phyloP scores from a whole-genome alignment of 164 flowering plant genomes.

The Liriodendron chinense region DNA sequence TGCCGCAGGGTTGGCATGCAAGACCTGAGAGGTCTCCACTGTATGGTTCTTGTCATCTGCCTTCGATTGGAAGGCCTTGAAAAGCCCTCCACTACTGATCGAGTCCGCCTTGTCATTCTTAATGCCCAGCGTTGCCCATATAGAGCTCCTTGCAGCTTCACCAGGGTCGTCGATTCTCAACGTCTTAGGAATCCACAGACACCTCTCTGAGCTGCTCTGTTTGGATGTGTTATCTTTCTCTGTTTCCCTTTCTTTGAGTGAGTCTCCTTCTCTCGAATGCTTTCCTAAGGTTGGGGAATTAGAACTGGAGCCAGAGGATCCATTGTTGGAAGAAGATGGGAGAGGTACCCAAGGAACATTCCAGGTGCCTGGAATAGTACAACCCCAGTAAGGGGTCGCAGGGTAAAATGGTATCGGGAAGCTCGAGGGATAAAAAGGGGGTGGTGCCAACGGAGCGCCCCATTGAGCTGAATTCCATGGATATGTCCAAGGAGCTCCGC shows the following conservation, averaged over 20 bases:
- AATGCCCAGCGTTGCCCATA: conserved; percentile 85
- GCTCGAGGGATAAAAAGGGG: conserved; percentile 46
- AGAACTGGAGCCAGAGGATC: conserved; percentile 25
- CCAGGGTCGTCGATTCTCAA: conserved; percentile 80
- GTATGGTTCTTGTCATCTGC: conserved; percentile 30
- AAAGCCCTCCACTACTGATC: conserved; percentile 35
- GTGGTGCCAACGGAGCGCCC: conserved; percentile 39
- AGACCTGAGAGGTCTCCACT: conserved; percentile 30
- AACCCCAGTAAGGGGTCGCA: conserved; percentile 53
- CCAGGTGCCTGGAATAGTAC: conserved; percentile 52
- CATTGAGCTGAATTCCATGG: conserved; percentile 57
- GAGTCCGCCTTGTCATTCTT: conserved; percentile 44
- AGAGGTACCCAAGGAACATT: conserved; percentile 48
- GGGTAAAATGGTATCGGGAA: conserved; percentile 45
- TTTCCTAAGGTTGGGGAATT: conserved; percentile 51
- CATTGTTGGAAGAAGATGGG: conserved; percentile 23
- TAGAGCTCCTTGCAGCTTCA: conserved; percentile 89
- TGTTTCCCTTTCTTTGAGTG: conserved; percentile 16
- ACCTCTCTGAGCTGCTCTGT: conserved; percentile 36
- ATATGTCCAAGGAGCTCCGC: conserved; percentile 65
- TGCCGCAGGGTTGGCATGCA: conserved; percentile 91
- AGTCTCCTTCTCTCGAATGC: conserved; percentile 59
- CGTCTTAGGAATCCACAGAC: conserved; percentile 75
- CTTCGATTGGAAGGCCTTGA: conserved; percentile 60
- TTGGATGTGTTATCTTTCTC: conserved; percentile 28